A percentile compares a stretch with the other conserved stretches of the same genome.
These are phyloP conservation scores for Ophiosphaerella narmari DNA, from an alignment of 2,329 filamentous ascomycete species.

Conservation along the genomic window DNA sequence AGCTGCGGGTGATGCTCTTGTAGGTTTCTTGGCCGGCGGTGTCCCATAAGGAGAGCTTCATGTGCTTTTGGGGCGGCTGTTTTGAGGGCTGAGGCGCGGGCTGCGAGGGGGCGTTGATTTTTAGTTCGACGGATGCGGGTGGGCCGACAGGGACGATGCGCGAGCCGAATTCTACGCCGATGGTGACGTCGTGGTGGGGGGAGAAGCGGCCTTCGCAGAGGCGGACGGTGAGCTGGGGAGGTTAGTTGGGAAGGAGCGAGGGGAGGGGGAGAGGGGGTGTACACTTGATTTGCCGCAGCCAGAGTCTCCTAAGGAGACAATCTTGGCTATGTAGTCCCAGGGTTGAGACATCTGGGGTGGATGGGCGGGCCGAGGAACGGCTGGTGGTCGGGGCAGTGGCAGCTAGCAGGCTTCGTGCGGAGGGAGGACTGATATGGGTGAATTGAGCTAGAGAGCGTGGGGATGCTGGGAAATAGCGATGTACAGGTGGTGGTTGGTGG, in stretches of 20 bases:
- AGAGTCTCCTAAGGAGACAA: constrained; percentile 95
- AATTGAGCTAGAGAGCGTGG: no score
- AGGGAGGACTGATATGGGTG: no score
- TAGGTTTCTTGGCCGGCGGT: constrained; percentile 97
- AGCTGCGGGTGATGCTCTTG: constrained; percentile 91
- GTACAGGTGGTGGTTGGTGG: not conserved
- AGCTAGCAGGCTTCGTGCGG: no score
- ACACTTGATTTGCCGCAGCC: constrained; percentile 90
- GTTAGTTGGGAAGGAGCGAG: constrained; percentile 14
- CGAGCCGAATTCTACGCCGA: constrained; percentile 94
- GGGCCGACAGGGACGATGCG: constrained; percentile 90
- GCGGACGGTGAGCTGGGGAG: constrained; percentile 76
- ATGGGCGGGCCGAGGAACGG: constrained; percentile 13
- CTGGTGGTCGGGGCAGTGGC: constrained; percentile 1
- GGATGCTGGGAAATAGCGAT: no score
- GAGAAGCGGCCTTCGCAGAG: constrained; percentile 97
- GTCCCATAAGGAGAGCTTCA: constrained; percentile 95
- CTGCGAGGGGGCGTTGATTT: constrained; percentile 56
- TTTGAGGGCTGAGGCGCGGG: constrained; percentile 25
- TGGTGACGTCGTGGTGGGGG: constrained; percentile 93
- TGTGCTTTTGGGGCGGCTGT: constrained; percentile 66
- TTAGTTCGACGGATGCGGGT: constrained; percentile 67
- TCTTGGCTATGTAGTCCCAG: constrained; percentile 99
- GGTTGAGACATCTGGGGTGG: constrained; percentile 59
- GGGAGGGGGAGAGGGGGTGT: constrained; percentile 10